Evolutionary conservation across 305 asterid species (phyloP).

Genomic region (Fraxinus angustifolia): DNA sequence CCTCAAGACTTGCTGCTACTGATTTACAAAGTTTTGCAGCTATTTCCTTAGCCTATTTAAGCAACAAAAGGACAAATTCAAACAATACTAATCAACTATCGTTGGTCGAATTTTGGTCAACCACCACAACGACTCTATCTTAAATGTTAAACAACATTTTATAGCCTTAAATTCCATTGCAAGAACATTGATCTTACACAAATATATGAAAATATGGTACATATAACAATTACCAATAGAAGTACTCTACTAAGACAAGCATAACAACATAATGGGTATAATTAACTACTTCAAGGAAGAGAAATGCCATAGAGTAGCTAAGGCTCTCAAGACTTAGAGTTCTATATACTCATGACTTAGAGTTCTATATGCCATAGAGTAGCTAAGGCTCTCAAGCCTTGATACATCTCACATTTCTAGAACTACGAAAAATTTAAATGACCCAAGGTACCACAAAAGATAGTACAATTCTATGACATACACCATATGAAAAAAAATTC

Average conservation of each 20-base stretch:
- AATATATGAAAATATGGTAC: not conserved
- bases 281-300: not conserved
- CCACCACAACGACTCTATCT: not conserved
- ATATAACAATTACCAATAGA: not conserved
- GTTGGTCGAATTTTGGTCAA: not conserved
- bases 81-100: not conserved
- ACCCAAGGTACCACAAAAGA: not conserved
- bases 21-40: constrained; percentile 92
- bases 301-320: not conserved
- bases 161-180: not conserved
- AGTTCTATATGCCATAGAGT: not conserved
- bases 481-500: not conserved
- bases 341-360: not conserved
- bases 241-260: not conserved
- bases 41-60: constrained; percentile 83
- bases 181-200: not conserved
- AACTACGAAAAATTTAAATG: not conserved
- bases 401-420: not conserved
- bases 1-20: constrained; percentile 86
- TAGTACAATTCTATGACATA: not conserved
- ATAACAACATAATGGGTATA: not conserved
- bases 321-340: not conserved
- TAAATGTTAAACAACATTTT: not conserved
- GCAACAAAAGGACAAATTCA: not conserved
- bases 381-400: not conserved